Base-by-base conservation (phyloP, 73 alveolate species). In the Uronychia setigera region DNA sequence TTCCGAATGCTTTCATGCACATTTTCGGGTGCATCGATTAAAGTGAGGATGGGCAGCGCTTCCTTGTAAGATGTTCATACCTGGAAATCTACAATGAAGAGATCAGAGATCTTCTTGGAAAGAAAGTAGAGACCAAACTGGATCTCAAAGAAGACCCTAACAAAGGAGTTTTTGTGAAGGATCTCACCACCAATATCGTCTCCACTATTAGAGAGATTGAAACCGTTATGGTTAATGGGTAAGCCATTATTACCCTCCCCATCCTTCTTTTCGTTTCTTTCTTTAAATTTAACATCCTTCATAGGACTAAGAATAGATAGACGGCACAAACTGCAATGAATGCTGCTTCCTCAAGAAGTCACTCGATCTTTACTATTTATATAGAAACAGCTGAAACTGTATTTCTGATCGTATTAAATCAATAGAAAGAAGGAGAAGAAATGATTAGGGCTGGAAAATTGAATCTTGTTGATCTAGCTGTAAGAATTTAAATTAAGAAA, bases 11-110 rank as follows among this genome's bases (percentile, higher is more conserved):
- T 28, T 97, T 95, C 91, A 75, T 77, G 32, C 98, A 97, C 89
- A 93, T 98, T 58, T 95, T 96, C 60, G 97, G 98, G 1, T 94
- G 89, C 82, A 97, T 94, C 32, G 97, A 95, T 78, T 88, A 89
- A 32, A 97, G 94, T 80, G 87, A 94, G 1, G 93, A 95, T 77
- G 96, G 93, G 29, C 93, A 92, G 79, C 91, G 86, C 82, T 97
- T 91, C 85, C 91, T 98, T 76, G 98, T 98, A 0, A 35, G 99
- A 59, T 97, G 99, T 80, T 94, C 99, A 31, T 98, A 92, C 89
- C 95, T 97, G 28, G 99, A 98, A 87, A 98, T 98, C 33, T 98
- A 98, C 87, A 98, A 98, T 80, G 99, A 98, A 92, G 98, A 96
- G 87, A 96, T 98, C 74, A 91, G 96, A 34, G 99, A 98, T 91